Conservation (phyloP, 1,139 yeast species). For the Taiozyma sp. region DNA sequence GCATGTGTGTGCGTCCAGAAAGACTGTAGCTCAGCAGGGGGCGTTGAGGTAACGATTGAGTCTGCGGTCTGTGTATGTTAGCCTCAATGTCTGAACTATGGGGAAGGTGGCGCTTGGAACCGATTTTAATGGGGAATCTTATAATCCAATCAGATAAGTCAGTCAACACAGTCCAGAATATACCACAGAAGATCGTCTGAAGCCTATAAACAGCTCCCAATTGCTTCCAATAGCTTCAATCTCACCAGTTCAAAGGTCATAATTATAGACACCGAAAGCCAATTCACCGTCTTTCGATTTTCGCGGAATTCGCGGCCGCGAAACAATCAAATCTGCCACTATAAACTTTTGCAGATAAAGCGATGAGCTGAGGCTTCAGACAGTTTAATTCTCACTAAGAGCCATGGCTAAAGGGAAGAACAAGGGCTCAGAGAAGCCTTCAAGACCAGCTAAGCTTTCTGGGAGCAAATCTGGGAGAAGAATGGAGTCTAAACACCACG, state of each 20-base stretch:
- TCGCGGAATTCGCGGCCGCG: not conserved
- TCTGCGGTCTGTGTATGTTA: not conserved
- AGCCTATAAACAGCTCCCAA: not conserved
- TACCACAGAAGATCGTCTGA: not conserved
- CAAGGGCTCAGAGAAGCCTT: slow-evolving; percentile 39
- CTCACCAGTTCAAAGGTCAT: not conserved
- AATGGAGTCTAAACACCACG: slow-evolving; percentile 28
- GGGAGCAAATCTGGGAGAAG: slow-evolving; percentile 39
- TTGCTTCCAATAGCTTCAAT: not conserved
- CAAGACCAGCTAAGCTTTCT: slow-evolving; percentile 36
- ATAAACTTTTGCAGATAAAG: not conserved
- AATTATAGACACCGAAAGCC: not conserved
- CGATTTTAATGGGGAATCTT: too few species aligned
- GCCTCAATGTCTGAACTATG: not conserved
- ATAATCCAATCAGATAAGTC: too few species aligned
- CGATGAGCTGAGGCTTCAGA: not conserved
- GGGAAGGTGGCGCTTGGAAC: not conserved
- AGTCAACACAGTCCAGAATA: not conserved
- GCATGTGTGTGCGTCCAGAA: slow-evolving; percentile 17
- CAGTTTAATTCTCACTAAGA: not conserved
- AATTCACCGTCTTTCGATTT: not conserved
- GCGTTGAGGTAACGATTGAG: not conserved
- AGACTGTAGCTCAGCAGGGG: not conserved
- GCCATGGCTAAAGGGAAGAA: slow-evolving; percentile 65
- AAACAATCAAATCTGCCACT: not conserved